A percentile compares a stretch with the other conserved stretches of the same genome.
phyloP scores from a whole-genome alignment of 768 basidiomycete genomes.

The Lentinula raphanica region DNA sequence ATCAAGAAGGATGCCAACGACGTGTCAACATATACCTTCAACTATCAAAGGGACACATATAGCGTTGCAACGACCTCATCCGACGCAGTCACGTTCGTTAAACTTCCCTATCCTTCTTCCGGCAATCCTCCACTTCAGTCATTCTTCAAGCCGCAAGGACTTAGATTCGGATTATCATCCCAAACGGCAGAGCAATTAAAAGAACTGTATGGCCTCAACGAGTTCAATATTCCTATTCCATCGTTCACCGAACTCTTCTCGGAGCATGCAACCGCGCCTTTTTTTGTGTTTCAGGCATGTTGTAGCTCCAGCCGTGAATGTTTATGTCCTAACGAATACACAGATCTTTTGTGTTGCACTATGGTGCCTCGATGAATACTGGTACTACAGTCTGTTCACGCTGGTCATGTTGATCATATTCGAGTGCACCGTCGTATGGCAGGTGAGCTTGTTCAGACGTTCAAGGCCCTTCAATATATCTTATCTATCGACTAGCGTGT shows the following conservation, averaged over 20 bases:
- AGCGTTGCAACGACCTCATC: slow-evolving; percentile 55
- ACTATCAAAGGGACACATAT: slow-evolving; percentile 93
- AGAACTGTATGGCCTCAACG: slow-evolving; percentile 83
- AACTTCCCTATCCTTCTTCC: slow-evolving; percentile 86
- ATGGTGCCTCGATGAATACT: slow-evolving; percentile 98
- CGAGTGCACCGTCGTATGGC: slow-evolving; percentile 98
- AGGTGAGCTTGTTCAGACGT: slow-evolving; percentile 54
- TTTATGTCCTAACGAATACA: background rate
- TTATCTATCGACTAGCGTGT: slow-evolving; percentile 56
- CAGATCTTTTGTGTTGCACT: slow-evolving; percentile 88
- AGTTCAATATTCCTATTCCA: slow-evolving; percentile 96
- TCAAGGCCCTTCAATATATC: background rate
- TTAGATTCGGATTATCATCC: slow-evolving; percentile 34
- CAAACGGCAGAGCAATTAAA: slow-evolving; percentile 45
- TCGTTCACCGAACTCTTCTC: slow-evolving; percentile 86
- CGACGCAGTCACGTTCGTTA: slow-evolving; percentile 50
- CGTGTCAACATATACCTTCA: slow-evolving; percentile 73
- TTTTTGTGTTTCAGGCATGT: slow-evolving; percentile 88
- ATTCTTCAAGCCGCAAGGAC: slow-evolving; percentile 51
- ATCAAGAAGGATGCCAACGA: slow-evolving; percentile 56
- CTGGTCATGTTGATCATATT: slow-evolving; percentile 98
- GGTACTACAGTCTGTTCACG: slow-evolving; percentile 98
- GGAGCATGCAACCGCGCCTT: slow-evolving; percentile 97
- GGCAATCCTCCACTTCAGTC: slow-evolving; percentile 58
- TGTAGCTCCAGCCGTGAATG: background rate